Base-by-base conservation (phyloP, 2,329 filamentous ascomycete species). In the Balansia obtecta region DNA sequence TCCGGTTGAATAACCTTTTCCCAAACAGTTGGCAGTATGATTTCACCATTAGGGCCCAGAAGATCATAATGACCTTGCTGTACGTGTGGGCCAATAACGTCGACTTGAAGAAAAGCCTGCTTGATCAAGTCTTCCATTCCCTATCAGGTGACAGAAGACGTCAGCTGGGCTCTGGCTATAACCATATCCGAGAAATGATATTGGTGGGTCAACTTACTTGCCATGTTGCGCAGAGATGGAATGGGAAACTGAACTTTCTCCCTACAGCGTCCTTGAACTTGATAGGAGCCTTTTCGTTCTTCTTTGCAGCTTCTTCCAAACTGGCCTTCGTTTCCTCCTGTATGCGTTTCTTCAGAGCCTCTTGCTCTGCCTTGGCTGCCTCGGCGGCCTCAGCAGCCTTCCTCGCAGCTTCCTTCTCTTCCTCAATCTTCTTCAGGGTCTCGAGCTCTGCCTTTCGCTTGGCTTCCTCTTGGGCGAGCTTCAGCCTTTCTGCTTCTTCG, bases 241-340 rank as follows among this genome's bases (percentile, higher is more conserved):
- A 95, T 1, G 90, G 90, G 61, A 96, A 95, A 67, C 82, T 93
- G 65, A 94, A 96, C 66, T 94, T 95, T 57, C 90, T 79, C 33
- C 88, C 87, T 15, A 96, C 82, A 1, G 89, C 89, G 63, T 96
- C 90, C 68, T 94, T 94, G 71, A 95, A 95, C 57, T 83, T 84
- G 64, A 95, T 87, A 2, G 86, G 87, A 42, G 82, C 74, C 65
- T 88, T 86, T 40, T 83, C 77, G 53, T 76, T 76, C 54, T 73
- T 71, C 59, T 73, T 72, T 16, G 69, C 68, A 48, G 74, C 73
- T 38, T 72, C 71, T 38, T 74, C 58, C 18, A 73, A 57, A 55
- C 68, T 71, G 45, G 73, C 72, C 55, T 71, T 75, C n/a, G 75
- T 70, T 6, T 74, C 73, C 47, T 79, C 76, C 49, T 80, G 72